Evolutionary conservation across 768 basidiomycete genomes (phyloP).

Genomic region (Phylloporus sp.): DNA sequence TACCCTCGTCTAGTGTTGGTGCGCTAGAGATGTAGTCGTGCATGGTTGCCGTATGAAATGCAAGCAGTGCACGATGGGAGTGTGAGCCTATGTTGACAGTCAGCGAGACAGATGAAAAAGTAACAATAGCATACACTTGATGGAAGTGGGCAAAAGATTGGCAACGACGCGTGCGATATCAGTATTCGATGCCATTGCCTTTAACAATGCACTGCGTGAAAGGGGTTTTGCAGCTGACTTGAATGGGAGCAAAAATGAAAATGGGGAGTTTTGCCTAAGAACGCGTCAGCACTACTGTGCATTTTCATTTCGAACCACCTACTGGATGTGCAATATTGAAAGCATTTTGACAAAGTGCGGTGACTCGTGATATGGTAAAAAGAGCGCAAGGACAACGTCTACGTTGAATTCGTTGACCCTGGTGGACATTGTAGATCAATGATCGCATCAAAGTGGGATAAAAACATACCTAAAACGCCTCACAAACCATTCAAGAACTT

Average conservation of each 20-base stretch:
- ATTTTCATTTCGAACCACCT: constrained; percentile 17
- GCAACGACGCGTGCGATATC: constrained; percentile 73
- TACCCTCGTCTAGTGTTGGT: constrained; percentile 59
- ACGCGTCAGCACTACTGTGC: constrained; percentile 1
- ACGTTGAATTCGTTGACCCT: constrained; percentile 96
- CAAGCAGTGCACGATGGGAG: constrained; percentile 68
- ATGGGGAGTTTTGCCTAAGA: constrained; percentile 54
- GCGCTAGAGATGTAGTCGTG: constrained; percentile 72
- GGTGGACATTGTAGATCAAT: neutral
- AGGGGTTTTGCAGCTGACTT: constrained; percentile 75
- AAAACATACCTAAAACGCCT: constrained; percentile 76
- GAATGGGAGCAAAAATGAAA: constrained; percentile 69
- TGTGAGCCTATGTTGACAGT: constrained; percentile 28
- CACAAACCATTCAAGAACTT: constrained; percentile 92
- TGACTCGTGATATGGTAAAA: constrained; percentile 93
- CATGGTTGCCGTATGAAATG: constrained; percentile 77
- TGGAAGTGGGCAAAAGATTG: constrained; percentile 55
- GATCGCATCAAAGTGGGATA: neutral
- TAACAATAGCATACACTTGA: constrained; percentile 37
- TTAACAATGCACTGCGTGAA: constrained; percentile 68
- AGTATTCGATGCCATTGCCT: constrained; percentile 67
- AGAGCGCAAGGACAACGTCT: constrained; percentile 68
- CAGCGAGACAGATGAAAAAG: neutral
- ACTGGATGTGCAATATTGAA: constrained; percentile 78
- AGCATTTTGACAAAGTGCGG: constrained; percentile 93